Evolutionary conservation across 1,284 basidiomycete species (phyloP).

Genomic region (Tilletia indica): DNA sequence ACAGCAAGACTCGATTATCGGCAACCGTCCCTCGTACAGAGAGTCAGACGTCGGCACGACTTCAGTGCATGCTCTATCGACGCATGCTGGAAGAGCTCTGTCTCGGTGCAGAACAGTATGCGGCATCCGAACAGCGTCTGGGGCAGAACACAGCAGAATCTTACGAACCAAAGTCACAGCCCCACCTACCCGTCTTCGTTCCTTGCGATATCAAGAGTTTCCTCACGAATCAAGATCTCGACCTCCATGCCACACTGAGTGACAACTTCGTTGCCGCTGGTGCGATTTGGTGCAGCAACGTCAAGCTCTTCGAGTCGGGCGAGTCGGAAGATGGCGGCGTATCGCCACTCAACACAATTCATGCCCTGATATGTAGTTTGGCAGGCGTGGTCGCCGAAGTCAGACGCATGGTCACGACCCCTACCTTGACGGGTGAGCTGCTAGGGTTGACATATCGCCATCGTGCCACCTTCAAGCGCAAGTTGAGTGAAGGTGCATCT

Average conservation of each 20-base stretch:
- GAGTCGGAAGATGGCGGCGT: neutral
- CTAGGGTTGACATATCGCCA: constrained; percentile 8
- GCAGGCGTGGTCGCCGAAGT: constrained; percentile 9
- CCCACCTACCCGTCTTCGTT: constrained; percentile 1
- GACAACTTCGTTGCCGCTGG: constrained; percentile 9
- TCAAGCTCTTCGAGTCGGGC: neutral
- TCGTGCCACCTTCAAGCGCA: constrained; percentile 12
- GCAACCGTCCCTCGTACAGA: constrained; percentile 29
- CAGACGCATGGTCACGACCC: neutral
- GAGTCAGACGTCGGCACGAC: constrained; percentile 38
- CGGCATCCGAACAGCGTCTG: neutral
- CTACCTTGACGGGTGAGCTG: neutral
- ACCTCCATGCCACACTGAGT: neutral
- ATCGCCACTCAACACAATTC: neutral
- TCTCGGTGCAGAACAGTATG: constrained; percentile 24
- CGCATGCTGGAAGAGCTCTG: constrained; percentile 37
- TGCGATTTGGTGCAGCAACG: constrained; percentile 6
- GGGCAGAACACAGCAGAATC: too few species aligned
- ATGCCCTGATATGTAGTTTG: constrained; percentile 12
- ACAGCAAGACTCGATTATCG: constrained; percentile 47
- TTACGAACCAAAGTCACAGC: too few species aligned
- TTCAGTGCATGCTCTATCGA: constrained; percentile 52
- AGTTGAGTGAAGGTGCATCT: neutral
- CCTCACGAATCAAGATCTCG: neutral
- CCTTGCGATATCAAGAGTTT: neutral